Evolutionary conservation across 257 asterid species (phyloP).

Genomic region (Fraxinus quadrangulata): DNA sequence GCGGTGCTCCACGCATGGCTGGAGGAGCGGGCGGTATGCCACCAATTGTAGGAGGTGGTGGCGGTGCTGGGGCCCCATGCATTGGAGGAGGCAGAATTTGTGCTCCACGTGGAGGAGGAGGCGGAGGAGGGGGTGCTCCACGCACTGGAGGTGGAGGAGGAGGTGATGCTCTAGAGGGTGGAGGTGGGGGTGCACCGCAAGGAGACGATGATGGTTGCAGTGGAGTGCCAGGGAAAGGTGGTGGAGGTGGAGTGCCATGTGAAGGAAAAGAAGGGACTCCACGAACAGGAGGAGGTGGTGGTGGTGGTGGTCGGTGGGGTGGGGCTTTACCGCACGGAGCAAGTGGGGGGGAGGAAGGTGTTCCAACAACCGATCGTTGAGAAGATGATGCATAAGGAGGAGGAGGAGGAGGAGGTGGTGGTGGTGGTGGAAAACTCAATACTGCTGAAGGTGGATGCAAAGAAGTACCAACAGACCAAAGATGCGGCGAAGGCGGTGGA

Average conservation of each 20-base stretch:
- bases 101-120: conserved; percentile 15
- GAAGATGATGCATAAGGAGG: conserved; percentile 15
- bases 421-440: conserved; percentile 25
- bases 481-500: conserved; percentile 37
- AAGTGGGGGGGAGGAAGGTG: conserved; percentile 29
- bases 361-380: too few relatives aligned
- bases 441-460: too few relatives aligned
- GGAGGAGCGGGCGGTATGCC: conserved; percentile 62
- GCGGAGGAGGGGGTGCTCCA: conserved; percentile 43
- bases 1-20: conserved; percentile 44
- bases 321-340: neutral
- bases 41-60: conserved; percentile 34
- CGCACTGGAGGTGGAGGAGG: conserved; percentile 27
- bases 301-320: conserved; percentile 27
- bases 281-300: conserved; percentile 24
- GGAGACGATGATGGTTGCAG: too few relatives aligned
- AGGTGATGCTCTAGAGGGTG: conserved; percentile 21
- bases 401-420: conserved; percentile 1
- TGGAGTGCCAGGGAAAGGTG: conserved; percentile 28
- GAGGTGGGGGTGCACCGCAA: conserved; percentile 32
- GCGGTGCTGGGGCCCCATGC: conserved; percentile 36
- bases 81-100: conserved; percentile 37
- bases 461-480: conserved; percentile 29
- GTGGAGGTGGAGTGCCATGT: conserved; percentile 27
- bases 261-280: conserved; percentile 44